Evolutionary conservation across 2,329 filamentous ascomycete species (phyloP), one percentile per base, ranked within the genome.

Genomic region (Penicillium concentricum): DNA sequence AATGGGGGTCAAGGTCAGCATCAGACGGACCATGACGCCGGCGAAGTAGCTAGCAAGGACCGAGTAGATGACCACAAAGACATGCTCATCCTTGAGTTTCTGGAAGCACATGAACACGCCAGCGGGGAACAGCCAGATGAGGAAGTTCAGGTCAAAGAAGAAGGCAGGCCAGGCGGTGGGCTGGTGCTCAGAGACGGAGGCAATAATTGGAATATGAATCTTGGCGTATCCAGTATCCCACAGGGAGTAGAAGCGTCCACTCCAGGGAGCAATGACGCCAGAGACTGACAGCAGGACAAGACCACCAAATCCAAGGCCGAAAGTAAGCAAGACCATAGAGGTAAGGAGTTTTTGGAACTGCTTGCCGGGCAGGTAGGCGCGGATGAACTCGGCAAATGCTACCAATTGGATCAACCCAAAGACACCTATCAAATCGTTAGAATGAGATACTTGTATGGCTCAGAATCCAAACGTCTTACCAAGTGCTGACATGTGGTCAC

Each of bases 221-320:
- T 99, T 99, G 69, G 94, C 94, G 73, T 99, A 99, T 68, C 91
- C 89, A 6, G 94, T 99, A 74, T 99, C 95, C 92, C 93, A 99
- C 32, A 99, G 86, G 22, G 95, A 99, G 81, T 99, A 99, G 84
- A 99, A 99, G 68, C 94, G 92, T 62, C 94, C 94, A 69, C 90
- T 92, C 94, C 94, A 99, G 18, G 95, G 94, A 22, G 95, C 94
- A 75, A 99, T 94, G 64, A 94, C 89, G 60, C 94, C 94, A 18
- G 91, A 85, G 20, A 92, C 87, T 8, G 93, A 97, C 48, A 90
- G 80, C n/a, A 87, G 73, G 39, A 95, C 84, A n/a, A 99, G 82
- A n/a, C 85, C 88, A 45, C 84, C 81, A 49, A 95, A 81, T 20
- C 88, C 87, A 45, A 93, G 74, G 18, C 84, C 82, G 67, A 97